Base-by-base conservation (phyloP, 495 filamentous ascomycete species). In the Aspergillus bridgeri region DNA sequence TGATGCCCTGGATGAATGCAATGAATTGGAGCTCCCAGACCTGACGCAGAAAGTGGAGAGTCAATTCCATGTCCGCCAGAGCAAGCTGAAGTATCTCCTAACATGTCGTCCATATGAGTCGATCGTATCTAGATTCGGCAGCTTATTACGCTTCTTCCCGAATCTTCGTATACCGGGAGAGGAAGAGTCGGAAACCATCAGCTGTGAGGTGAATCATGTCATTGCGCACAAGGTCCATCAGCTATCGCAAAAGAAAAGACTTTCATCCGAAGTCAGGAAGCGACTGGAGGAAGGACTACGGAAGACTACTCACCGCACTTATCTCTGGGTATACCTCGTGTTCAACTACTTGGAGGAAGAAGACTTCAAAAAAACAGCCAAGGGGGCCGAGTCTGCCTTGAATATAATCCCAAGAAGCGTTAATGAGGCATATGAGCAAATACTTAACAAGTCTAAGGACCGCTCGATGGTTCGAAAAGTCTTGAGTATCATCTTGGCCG, bases 261-360 rank as follows among this genome's bases (percentile, higher is more conserved):
- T 77, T 29, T 15, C 42, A 42, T 19, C 53, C 6, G 9, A 60
- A 6, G 60, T 66, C 7, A 56, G 60, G 42, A 9, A 48, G 1
- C 21, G 57, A 13, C 53, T 78, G 6, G 45, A 51, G 21, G 27
- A 53, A 25, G 59, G 60, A 44, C 58, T 78, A 42, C 46, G 57
- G 2, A 19, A 54, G 19, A 49, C 69, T 17, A 17, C 50, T 23
- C 61, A 77, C 42, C 64, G 73, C 3, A 78, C 74, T 15, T 79
- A 79, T 57, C 74, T 79, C 42, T 78, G 74, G 76, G 63, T 78
- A 17, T 58, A 73, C 54, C 68, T 79, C 21, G 70, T 64, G 6
- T 64, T 77, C 23, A 55, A 70, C 38, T 65, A 63, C 20, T 63
- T 77, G 23, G 38, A 67, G 47, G 21, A 53, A 3, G 33, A 29